A percentile compares a stretch with the other conserved stretches of the same genome.
phyloP scores from a whole-genome alignment of 2,329 filamentous ascomycete genomes.

The Aspergillus sergii region DNA sequence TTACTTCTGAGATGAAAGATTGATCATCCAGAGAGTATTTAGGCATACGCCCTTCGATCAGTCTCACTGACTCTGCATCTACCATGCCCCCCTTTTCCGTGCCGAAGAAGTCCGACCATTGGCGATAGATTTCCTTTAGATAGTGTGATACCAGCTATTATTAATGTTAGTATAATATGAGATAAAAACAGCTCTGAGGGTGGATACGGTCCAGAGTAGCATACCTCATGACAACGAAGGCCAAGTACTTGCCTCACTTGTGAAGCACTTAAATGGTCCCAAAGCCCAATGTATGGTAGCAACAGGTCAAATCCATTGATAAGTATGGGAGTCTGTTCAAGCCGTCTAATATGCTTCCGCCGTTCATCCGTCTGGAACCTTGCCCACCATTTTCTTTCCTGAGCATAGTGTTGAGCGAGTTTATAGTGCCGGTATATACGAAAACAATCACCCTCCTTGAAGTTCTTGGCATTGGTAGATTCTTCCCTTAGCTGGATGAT shows the following conservation, averaged over 20 bases:
- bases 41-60: not conserved
- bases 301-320: not conserved
- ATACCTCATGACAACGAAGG: slow-evolving; percentile 1
- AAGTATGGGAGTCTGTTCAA: not conserved
- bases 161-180: no score
- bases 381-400: not conserved
- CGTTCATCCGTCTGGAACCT: not conserved
- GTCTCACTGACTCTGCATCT: not conserved
- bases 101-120: not conserved
- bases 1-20: not conserved
- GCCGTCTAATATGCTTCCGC: not conserved
- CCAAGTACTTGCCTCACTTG: not conserved
- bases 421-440: not conserved
- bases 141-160: not conserved
- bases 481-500: not conserved
- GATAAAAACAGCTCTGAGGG: no score
- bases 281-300: slow-evolving; percentile 1
- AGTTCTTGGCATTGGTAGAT: not conserved
- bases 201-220: no score
- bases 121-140: not conserved
- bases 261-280: not conserved
- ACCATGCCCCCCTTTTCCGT: not conserved
- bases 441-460: not conserved
- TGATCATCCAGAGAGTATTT: not conserved
- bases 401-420: not conserved